Evolutionary conservation across 108 stramenopile species (phyloP).

Genomic region (Aurantiochytrium sp.): DNA sequence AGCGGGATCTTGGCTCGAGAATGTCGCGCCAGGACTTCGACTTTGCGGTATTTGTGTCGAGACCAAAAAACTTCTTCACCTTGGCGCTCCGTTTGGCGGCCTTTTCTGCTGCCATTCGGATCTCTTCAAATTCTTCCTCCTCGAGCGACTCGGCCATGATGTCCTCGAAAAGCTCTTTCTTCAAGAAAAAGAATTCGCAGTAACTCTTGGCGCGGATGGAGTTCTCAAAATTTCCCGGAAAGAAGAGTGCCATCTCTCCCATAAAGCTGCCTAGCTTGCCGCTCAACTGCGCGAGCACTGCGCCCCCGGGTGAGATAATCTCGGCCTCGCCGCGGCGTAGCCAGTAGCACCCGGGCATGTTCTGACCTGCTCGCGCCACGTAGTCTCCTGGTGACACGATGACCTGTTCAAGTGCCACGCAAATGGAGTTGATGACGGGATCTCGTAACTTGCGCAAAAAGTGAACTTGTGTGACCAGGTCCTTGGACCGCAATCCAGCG

Average conservation of each 20-base stretch:
- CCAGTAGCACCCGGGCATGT: not conserved
- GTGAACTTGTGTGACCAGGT: not conserved
- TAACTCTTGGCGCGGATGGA: not conserved
- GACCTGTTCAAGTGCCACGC: not conserved
- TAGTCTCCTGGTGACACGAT: not conserved
- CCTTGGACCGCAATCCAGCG: not conserved
- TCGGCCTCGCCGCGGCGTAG: not conserved
- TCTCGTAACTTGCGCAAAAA: not conserved
- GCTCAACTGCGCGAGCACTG: not conserved
- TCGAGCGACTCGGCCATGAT: not conserved
- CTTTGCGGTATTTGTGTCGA: not conserved
- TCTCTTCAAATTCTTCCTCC: not conserved
- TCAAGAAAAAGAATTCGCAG: not conserved
- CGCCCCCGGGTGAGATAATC: not conserved
- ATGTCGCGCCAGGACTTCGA: not conserved
- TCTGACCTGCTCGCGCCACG: not conserved
- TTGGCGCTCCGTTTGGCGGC: not conserved
- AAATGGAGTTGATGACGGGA: not conserved
- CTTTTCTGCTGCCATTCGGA: not conserved
- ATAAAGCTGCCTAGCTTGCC: not conserved
- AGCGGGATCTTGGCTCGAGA: not conserved
- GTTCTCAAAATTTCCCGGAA: not conserved
- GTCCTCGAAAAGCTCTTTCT: not conserved
- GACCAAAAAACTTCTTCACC: conserved; percentile 12
- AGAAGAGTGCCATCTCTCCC: not conserved